These are phyloP conservation scores for Serendipita vermifera DNA, from an alignment of 768 basidiomycete genomes.

Conservation along the genomic window DNA sequence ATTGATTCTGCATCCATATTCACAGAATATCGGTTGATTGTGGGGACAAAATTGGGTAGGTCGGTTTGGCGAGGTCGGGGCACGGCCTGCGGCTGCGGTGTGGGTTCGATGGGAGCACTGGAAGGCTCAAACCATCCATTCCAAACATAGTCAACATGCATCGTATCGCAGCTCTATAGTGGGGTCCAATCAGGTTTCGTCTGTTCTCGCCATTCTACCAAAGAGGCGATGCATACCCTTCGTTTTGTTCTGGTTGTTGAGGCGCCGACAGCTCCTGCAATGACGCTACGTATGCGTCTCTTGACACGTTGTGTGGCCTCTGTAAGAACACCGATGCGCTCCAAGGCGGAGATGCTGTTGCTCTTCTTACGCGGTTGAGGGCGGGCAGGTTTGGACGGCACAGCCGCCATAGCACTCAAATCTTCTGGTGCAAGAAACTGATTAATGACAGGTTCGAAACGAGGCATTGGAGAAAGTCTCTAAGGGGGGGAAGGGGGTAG, in stretches of 20 bases:
- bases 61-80: no score
- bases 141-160: background rate
- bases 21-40: background rate
- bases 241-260: background rate
- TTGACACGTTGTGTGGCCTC: slow-evolving; percentile 3
- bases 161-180: background rate
- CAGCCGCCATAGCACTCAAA: background rate
- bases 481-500: no score
- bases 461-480: no score
- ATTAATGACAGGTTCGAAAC: background rate
- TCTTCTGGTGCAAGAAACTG: background rate
- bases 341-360: background rate
- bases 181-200: background rate
- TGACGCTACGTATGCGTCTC: background rate
- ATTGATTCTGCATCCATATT: background rate
- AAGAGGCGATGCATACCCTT: background rate
- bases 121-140: background rate
- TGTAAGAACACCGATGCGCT: background rate
- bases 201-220: no score
- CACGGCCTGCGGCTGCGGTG: background rate
- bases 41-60: background rate
- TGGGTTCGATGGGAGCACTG: background rate
- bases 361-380: background rate
- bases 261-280: background rate
- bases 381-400: background rate